These are phyloP conservation scores for Kalmusia sp. DNA, from an alignment of 2,329 filamentous ascomycete species.

Conservation along the genomic window DNA sequence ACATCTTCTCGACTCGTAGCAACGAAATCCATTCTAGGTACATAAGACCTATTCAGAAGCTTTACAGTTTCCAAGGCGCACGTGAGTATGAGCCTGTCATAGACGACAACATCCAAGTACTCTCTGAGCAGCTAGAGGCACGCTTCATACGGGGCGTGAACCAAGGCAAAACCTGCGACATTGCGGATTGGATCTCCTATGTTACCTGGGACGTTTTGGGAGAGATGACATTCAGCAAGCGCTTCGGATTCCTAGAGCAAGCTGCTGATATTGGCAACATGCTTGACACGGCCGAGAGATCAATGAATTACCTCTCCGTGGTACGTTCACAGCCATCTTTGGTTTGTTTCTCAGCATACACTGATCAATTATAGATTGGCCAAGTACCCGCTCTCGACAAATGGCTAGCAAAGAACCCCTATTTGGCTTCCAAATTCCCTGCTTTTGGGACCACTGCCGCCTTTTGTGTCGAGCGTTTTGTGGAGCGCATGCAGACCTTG, in stretches of 20 bases:
- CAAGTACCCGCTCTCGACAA: constrained; percentile 38
- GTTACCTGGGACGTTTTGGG: constrained; percentile 45
- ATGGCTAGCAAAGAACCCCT: constrained; percentile 27
- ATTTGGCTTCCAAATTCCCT: constrained; percentile 20
- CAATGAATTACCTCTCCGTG: constrained; percentile 27
- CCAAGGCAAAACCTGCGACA: constrained; percentile 35
- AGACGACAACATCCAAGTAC: constrained; percentile 27
- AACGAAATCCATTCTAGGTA: constrained; percentile 35
- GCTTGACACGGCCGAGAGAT: constrained; percentile 22
- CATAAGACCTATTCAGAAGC: constrained; percentile 38
- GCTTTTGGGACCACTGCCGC: constrained; percentile 23
- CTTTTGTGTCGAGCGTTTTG: constrained; percentile 25
- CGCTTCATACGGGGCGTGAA: constrained; percentile 34
- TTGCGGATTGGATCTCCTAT: constrained; percentile 41
- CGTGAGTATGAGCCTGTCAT: constrained; percentile 36
- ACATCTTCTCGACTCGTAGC: constrained; percentile 41
- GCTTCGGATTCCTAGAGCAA: constrained; percentile 52
- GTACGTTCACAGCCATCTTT: too few species aligned
- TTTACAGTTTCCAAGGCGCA: constrained; percentile 34
- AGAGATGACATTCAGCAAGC: constrained; percentile 50
- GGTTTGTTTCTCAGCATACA: background rate
- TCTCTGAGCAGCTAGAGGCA: constrained; percentile 33
- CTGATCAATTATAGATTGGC: constrained; percentile 21
- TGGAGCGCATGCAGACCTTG: constrained; percentile 19
- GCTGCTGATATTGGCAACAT: constrained; percentile 48